phyloP scores from a whole-genome alignment of 129 eudicot genomes.

The Pulicaria dysenterica region DNA sequence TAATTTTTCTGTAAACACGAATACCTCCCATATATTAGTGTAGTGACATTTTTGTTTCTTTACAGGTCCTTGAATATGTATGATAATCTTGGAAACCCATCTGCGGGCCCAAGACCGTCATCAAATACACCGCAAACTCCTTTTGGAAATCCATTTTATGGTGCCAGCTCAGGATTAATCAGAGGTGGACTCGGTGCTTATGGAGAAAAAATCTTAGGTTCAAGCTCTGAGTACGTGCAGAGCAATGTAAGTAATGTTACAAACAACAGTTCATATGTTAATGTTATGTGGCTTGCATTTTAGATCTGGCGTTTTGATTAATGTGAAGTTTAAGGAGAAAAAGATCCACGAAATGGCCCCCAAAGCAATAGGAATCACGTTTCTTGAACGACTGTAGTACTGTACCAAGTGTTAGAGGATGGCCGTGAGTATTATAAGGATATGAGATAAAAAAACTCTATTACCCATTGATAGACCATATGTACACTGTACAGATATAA shows the following conservation, averaged over 20 bases:
- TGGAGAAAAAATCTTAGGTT: constrained; percentile 74
- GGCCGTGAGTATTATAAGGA: background rate
- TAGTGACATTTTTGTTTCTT: constrained; percentile 1
- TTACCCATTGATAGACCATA: background rate
- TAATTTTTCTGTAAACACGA: background rate
- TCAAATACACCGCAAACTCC: constrained; percentile 50
- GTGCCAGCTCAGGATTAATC: constrained; percentile 65
- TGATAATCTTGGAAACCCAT: constrained; percentile 53
- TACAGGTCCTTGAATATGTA: constrained; percentile 45
- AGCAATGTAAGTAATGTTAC: constrained; percentile 59
- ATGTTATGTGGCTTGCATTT: background rate
- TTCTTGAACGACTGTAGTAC: background rate
- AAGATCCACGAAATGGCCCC: background rate
- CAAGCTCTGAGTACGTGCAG: constrained; percentile 72
- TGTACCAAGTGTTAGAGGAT: background rate
- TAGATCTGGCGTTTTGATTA: background rate
- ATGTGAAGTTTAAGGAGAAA: background rate
- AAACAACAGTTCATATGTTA: background rate
- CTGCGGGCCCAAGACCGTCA: constrained; percentile 52
- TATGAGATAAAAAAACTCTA: background rate
- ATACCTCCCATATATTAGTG: background rate
- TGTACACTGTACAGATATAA: constrained; percentile 13
- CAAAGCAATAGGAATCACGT: background rate
- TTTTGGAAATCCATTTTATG: constrained; percentile 60
- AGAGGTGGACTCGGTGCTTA: constrained; percentile 73